phyloP scores from a whole-genome alignment of 257 asterid genomes.

The Scutellaria minor region DNA sequence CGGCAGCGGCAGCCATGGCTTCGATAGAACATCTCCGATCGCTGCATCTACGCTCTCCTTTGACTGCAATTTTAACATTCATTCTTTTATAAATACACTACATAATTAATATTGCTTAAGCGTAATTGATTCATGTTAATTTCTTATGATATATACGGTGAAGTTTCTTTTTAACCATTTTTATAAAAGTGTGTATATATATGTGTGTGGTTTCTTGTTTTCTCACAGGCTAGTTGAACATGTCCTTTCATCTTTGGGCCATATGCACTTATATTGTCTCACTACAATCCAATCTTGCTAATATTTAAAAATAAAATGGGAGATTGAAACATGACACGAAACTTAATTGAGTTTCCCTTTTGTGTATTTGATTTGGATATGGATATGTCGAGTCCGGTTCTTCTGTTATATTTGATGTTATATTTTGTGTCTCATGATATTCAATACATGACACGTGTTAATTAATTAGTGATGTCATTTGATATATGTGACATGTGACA shows the following conservation, averaged over 20 bases:
- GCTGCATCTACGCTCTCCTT: conserved; percentile 97
- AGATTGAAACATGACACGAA: not conserved
- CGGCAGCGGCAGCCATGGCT: conserved; percentile 97
- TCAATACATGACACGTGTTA: too few relatives aligned
- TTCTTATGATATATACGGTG: too few relatives aligned
- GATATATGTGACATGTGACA: too few relatives aligned
- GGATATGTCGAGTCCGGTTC: too few relatives aligned
- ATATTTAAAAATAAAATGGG: not conserved
- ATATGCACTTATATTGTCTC: conserved; percentile 7
- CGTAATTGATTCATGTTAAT: too few relatives aligned
- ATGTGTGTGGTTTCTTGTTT: not conserved
- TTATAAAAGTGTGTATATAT: too few relatives aligned
- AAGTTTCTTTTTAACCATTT: too few relatives aligned
- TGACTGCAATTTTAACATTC: conserved; percentile 48
- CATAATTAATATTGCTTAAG: too few relatives aligned
- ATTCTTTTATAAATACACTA: too few relatives aligned
- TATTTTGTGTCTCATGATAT: too few relatives aligned
- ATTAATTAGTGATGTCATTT: too few relatives aligned
- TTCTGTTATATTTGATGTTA: too few relatives aligned
- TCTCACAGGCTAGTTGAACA: not conserved
- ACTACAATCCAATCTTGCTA: conserved; percentile 14
- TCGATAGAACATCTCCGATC: conserved; percentile 79
- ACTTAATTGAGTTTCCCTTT: not conserved
- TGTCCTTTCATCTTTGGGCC: conserved; percentile 15
- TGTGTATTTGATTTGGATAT: not conserved